These are phyloP conservation scores for Talaromyces nanjingensis DNA, from an alignment of 495 filamentous ascomycete species.

Conservation along the genomic window DNA sequence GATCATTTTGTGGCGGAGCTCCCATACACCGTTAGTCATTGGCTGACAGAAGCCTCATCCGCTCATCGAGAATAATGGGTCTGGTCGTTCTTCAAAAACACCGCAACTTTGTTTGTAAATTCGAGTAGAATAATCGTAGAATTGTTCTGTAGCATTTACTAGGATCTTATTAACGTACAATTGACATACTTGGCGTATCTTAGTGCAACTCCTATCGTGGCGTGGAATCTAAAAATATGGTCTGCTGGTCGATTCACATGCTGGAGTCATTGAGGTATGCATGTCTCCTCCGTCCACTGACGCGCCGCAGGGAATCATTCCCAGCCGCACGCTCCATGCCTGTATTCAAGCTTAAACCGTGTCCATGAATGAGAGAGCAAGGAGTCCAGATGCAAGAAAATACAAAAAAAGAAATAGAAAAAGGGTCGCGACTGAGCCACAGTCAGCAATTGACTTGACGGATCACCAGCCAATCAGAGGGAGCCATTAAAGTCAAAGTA, in stretches of 20 bases:
- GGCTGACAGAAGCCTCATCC: not conserved
- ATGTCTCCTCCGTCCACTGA: not conserved
- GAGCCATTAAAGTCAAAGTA: not conserved
- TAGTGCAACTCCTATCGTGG: not conserved
- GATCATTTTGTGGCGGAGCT: slow-evolving; percentile 1
- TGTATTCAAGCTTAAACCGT: not conserved
- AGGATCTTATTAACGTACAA: not conserved
- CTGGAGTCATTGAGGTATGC: not conserved
- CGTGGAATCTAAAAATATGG: not conserved
- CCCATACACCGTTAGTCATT: not conserved
- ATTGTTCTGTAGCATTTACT: not conserved
- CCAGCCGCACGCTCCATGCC: not conserved
- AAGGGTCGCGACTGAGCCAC: not conserved
- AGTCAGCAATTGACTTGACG: not conserved
- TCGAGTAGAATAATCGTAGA: not conserved
- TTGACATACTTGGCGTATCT: not conserved
- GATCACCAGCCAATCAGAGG: not conserved
- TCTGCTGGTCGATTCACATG: not conserved
- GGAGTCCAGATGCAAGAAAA: not conserved
- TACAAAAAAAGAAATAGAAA: not conserved
- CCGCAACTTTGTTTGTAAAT: not conserved
- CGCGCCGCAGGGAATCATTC: not conserved
- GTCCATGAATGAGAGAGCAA: not conserved
- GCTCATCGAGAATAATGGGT: too few species aligned
- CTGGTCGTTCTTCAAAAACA: not conserved